Conservation (phyloP, 352 stramenopile species). For the Pythium utonaiense region DNA sequence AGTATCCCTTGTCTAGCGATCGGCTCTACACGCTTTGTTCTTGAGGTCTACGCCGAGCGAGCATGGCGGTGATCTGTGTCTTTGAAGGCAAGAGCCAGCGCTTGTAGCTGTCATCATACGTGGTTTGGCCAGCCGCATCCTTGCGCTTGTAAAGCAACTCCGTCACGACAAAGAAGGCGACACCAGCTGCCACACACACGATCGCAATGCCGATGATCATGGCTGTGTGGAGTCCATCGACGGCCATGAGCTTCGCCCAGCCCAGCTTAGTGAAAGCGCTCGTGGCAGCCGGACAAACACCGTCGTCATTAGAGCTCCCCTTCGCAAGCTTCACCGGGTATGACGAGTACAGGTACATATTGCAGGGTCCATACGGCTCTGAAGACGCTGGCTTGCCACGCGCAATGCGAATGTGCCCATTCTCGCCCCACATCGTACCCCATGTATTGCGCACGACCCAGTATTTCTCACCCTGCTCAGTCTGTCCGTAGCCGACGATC, state of each 20-base stretch:
- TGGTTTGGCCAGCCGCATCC: slow-evolving; percentile 32
- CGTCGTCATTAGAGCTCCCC: slow-evolving; percentile 13
- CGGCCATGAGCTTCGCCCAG: slow-evolving; percentile 31
- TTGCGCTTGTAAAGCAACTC: slow-evolving; percentile 46
- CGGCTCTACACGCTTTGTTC: slow-evolving; percentile 23
- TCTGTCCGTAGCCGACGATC: slow-evolving; percentile 81
- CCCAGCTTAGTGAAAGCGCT: slow-evolving; percentile 39
- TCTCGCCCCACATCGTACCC: slow-evolving; percentile 87
- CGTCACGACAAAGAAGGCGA: slow-evolving; percentile 39
- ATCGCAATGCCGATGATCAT: slow-evolving; percentile 41
- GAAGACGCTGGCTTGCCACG: slow-evolving; percentile 27
- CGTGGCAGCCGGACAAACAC: slow-evolving; percentile 32
- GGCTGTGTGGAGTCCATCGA: slow-evolving; percentile 35
- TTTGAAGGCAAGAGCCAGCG: slow-evolving; percentile 65
- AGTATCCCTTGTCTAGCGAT: no score
- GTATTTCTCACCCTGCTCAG: slow-evolving; percentile 63
- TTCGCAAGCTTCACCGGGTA: slow-evolving; percentile 58
- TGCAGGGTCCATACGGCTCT: slow-evolving; percentile 50
- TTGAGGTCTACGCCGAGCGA: slow-evolving; percentile 15
- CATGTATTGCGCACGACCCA: slow-evolving; percentile 91
- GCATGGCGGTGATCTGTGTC: slow-evolving; percentile 47
- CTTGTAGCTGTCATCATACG: slow-evolving; percentile 55
- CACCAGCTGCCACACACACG: slow-evolving; percentile 31
- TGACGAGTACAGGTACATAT: slow-evolving; percentile 70
- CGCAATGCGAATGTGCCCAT: slow-evolving; percentile 76